Percentiles rank a stretch among this genome's conserved stretches.
Conservation (phyloP, 139 green algal species). For the Bryopsis sp. region DNA sequence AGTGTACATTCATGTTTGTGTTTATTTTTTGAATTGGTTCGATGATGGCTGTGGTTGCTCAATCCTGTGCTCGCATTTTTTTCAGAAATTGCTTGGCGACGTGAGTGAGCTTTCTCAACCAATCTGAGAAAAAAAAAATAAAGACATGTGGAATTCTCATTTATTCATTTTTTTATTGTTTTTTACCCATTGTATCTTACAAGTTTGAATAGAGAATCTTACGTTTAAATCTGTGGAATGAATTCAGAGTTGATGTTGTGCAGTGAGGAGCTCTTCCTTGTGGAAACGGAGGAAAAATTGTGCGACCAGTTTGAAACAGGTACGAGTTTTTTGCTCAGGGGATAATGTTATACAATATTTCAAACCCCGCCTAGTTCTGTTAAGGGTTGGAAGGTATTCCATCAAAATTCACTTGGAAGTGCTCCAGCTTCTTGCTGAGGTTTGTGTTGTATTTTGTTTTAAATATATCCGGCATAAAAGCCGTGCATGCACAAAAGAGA, state of each 20-base stretch:
- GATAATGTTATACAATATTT: not conserved
- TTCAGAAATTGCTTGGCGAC: conserved; percentile 95
- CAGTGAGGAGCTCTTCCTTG: conserved; percentile 82
- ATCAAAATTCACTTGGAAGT: no score
- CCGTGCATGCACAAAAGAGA: no score
- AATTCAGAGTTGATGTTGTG: not conserved
- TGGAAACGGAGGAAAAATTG: conserved; percentile 65
- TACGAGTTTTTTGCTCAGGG: not conserved
- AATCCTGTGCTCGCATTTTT: conserved; percentile 94
- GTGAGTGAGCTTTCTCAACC: conserved; percentile 29
- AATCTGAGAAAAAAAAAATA: not conserved
- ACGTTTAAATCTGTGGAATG: no score
- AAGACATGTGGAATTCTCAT: no score
- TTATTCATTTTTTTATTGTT: no score
- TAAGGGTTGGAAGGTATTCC: no score
- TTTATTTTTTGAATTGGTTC: conserved; percentile 29
- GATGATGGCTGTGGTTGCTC: conserved; percentile 66
- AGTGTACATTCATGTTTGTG: not conserved
- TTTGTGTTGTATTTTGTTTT: no score
- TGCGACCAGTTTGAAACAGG: conserved; percentile 74
- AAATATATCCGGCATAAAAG: no score
- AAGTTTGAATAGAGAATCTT: no score
- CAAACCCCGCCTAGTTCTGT: no score
- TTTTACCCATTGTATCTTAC: no score
- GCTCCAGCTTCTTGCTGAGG: no score